Evolutionary conservation across 2,329 filamentous ascomycete species (phyloP).

Genomic region (Nemania bipapillata): DNA sequence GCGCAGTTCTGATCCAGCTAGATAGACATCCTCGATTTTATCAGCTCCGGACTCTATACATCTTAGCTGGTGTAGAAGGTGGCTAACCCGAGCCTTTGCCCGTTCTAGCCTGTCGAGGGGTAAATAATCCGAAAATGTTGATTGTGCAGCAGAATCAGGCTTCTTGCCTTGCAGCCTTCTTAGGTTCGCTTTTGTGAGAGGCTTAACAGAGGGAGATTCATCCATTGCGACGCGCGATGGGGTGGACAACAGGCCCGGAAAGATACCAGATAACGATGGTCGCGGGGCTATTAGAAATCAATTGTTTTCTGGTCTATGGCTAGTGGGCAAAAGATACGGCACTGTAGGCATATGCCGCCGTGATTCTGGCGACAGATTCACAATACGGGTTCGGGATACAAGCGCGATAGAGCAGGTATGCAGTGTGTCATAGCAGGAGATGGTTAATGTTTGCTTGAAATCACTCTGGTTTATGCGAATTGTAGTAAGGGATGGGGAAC

Average conservation of each 20-base stretch:
- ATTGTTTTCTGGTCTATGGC: too few species aligned
- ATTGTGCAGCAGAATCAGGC: neutral
- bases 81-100: neutral
- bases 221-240: neutral
- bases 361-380: too few species aligned
- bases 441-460: too few species aligned
- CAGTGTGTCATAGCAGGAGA: too few species aligned
- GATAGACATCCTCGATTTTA: conserved; percentile 1
- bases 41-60: neutral
- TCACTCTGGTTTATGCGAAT: too few species aligned
- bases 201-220: neutral
- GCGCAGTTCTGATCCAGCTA: neutral
- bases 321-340: too few species aligned
- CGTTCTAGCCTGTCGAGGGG: neutral
- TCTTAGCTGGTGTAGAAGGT: neutral
- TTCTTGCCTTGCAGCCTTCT: neutral
- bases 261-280: too few species aligned
- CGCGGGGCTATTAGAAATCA: too few species aligned
- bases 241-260: too few species aligned
- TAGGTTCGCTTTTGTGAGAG: neutral
- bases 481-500: conserved; percentile 2
- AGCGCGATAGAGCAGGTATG: too few species aligned
- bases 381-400: too few species aligned
- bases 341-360: too few species aligned
- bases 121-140: neutral